Conservation (phyloP, 2,329 filamentous ascomycete genomes). For the Lojkania enalia region DNA sequence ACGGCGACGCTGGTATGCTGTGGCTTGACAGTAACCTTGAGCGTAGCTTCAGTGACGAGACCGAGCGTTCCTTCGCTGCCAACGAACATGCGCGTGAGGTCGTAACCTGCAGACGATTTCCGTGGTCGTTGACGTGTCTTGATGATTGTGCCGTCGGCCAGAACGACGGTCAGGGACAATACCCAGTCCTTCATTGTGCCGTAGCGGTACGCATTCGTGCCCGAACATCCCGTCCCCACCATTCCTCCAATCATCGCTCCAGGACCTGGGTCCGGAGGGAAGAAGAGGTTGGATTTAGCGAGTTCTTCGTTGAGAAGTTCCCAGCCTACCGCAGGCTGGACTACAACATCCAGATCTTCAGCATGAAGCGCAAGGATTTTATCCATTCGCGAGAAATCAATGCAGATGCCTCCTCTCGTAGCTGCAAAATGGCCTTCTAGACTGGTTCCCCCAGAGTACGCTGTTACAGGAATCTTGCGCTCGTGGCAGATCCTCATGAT, state of each 20-base stretch:
- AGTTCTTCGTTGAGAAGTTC: slow-evolving; percentile 81
- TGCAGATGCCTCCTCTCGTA: slow-evolving; percentile 78
- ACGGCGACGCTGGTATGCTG: slow-evolving; percentile 81
- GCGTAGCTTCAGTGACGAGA: slow-evolving; percentile 84
- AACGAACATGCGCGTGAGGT: slow-evolving; percentile 86
- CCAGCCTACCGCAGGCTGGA: slow-evolving; percentile 76
- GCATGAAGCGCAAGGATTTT: slow-evolving; percentile 76
- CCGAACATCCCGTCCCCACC: slow-evolving; percentile 75
- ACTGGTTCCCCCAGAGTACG: slow-evolving; percentile 85
- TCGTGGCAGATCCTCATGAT: slow-evolving; percentile 88
- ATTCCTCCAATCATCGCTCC: slow-evolving; percentile 92
- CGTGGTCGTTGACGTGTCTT: slow-evolving; percentile 85
- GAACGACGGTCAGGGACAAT: slow-evolving; percentile 79
- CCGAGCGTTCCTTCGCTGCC: slow-evolving; percentile 91
- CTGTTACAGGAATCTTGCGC: slow-evolving; percentile 80
- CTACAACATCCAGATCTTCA: slow-evolving; percentile 63
- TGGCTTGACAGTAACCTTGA: slow-evolving; percentile 83
- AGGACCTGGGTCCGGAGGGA: slow-evolving; percentile 88
- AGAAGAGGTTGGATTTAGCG: slow-evolving; percentile 74
- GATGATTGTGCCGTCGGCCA: slow-evolving; percentile 87
- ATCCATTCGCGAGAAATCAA: slow-evolving; percentile 87
- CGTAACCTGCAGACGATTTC: slow-evolving; percentile 90
- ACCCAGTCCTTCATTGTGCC: slow-evolving; percentile 97
- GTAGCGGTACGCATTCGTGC: slow-evolving; percentile 89
- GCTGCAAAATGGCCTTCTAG: slow-evolving; percentile 87